Evolutionary conservation across 2,329 filamentous ascomycete genomes (phyloP).

Genomic region (Teratosphaeria gauchensis): DNA sequence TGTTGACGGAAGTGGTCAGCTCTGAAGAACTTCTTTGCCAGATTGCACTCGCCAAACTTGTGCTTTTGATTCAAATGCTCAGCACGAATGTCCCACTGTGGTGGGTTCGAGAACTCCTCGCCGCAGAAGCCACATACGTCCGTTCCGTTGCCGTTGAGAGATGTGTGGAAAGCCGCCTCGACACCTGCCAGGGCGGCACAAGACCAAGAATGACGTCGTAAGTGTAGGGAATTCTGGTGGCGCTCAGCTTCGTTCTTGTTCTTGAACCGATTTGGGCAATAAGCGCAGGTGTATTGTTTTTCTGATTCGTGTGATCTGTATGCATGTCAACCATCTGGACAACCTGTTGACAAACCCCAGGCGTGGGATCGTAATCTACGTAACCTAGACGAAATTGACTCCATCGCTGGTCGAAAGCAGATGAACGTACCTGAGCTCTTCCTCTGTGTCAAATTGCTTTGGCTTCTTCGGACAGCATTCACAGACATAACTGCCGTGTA

Average conservation of each 20-base stretch:
- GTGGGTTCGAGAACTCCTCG: conserved; percentile 77
- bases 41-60: conserved; percentile 97
- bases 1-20: conserved; percentile 98
- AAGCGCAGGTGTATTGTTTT: conserved; percentile 90
- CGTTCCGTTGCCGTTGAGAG: conserved; percentile 45
- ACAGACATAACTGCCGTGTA: conserved; percentile 60
- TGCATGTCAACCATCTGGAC: not conserved
- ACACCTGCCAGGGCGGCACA: conserved; percentile 70
- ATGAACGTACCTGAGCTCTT: conserved; percentile 66
- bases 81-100: conserved; percentile 80
- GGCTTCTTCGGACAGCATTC: conserved; percentile 96
- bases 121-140: conserved; percentile 95
- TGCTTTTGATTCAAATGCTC: conserved; percentile 84
- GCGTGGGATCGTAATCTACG: too few species aligned
- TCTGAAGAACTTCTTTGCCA: conserved; percentile 94
- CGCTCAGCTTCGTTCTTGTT: conserved; percentile 98
- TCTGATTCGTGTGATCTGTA: conserved; percentile 79
- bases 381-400: too few species aligned
- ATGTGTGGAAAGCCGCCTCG: conserved; percentile 79
- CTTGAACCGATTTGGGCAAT: conserved; percentile 92
- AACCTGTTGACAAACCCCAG: not conserved
- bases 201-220: conserved; percentile 91
- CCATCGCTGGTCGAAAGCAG: too few species aligned
- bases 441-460: conserved; percentile 80
- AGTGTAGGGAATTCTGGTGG: conserved; percentile 89